Percentiles rank a stretch among this genome's conserved stretches.
These are phyloP conservation scores for Boletus tylopilopsis DNA, from an alignment of 768 basidiomycete species.

Conservation along the genomic window DNA sequence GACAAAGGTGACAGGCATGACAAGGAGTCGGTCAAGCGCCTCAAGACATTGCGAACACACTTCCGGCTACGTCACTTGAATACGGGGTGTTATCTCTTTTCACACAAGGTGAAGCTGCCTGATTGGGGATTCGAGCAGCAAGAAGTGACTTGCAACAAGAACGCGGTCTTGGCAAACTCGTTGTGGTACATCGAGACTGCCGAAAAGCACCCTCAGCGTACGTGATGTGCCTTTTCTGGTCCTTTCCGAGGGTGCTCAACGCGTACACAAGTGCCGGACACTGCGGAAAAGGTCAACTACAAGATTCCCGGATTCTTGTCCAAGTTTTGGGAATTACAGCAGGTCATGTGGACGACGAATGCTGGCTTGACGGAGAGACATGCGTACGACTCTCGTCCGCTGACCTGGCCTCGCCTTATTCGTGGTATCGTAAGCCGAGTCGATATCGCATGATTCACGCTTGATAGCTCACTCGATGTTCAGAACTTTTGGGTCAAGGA, in stretches of 20 bases:
- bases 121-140: slow-evolving; percentile 99
- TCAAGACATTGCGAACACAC: slow-evolving; percentile 76
- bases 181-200: slow-evolving; percentile 94
- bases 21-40: slow-evolving; percentile 58
- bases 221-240: slow-evolving; percentile 29
- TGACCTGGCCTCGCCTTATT: slow-evolving; percentile 83
- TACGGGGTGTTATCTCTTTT: slow-evolving; percentile 95
- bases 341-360: slow-evolving; percentile 97
- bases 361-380: slow-evolving; percentile 95
- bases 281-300: slow-evolving; percentile 87
- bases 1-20: slow-evolving; percentile 63
- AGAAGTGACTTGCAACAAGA: slow-evolving; percentile 99
- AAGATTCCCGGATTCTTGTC: slow-evolving; percentile 80
- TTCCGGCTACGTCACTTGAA: slow-evolving; percentile 83
- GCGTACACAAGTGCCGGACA: slow-evolving; percentile 55
- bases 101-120: slow-evolving; percentile 95
- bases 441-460: background rate
- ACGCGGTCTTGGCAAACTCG: slow-evolving; percentile 84
- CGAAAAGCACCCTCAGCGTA: slow-evolving; percentile 59
- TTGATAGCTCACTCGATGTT: slow-evolving; percentile 6
- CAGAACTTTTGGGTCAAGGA: slow-evolving; percentile 99
- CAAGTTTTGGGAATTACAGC: slow-evolving; percentile 90
- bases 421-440: slow-evolving; percentile 81
- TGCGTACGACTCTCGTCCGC: slow-evolving; percentile 91
- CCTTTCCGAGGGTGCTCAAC: background rate